Evolutionary conservation across 2,329 filamentous ascomycete species (phyloP), one percentile per base, ranked within the genome.

Genomic region (Xylaria polymorpha): DNA sequence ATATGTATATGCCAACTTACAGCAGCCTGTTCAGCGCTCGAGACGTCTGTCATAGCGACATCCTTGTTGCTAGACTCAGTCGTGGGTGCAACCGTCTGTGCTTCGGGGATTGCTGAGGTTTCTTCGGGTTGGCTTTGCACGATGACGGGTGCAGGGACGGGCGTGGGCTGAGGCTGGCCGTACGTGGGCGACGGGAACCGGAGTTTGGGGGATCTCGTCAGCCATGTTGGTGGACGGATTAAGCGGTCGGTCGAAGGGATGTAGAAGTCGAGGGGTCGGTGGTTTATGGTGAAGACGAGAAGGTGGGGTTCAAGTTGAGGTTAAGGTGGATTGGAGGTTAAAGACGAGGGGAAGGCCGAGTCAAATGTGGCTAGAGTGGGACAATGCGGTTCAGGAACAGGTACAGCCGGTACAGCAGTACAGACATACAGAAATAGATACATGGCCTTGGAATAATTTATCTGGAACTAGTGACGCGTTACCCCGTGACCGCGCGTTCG

Each of bases 11-110:
- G 18, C 14, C 1, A 29, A 57, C 69, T 59, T 79, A 85, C 83
- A 37, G 79, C 78, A 71, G 80, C 77, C 61, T 82, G 81, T 32
- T 85, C 83, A 32, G 73, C 71, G 58, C 55, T 69, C 50, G 79
- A 78, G 41, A 77, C 81, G 73, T 85, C 84, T 10, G 79, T 76
- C 84, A 85, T 85, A 1, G 80, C 71, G 43, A 83, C 71, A 68
- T 85, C 84, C 69, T 74, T 77, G 37, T n/a, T 65, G 60, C 46
- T 43, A 1, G 55, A 18, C 55, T 73, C 74, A 51, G 69, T 68
- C 15, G 66, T 62, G 14, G 65, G 72, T 51, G 74, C 73, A 14
- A 67, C 64, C 41, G 61, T 39, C 41, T 55, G 37, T 60, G 57
- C 44, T 51, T 74, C 70, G 46, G 68, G 66, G 14, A 51, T 37